Evolutionary conservation across 345 rosid genomes (phyloP).

Genomic region (Sonneratia alba): DNA sequence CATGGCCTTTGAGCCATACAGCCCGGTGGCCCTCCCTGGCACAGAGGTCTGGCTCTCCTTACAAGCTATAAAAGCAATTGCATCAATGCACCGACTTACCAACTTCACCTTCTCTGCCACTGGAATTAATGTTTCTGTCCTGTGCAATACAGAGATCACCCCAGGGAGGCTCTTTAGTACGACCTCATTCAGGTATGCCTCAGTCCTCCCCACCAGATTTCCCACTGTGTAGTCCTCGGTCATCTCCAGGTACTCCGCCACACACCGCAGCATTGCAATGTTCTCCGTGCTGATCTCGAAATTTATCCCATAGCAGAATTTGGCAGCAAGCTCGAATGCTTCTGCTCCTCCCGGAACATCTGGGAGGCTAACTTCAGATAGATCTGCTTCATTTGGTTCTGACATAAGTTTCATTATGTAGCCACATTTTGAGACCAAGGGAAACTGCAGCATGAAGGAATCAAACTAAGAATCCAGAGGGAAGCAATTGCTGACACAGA

Average conservation of each 20-base stretch:
- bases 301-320: slow-evolving; percentile 91
- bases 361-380: slow-evolving; percentile 37
- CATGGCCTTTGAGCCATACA: slow-evolving; percentile 23
- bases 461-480: background rate
- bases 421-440: slow-evolving; percentile 74
- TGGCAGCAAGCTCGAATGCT: slow-evolving; percentile 80
- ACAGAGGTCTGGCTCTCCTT: slow-evolving; percentile 53
- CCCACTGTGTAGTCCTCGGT: slow-evolving; percentile 69
- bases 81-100: slow-evolving; percentile 67
- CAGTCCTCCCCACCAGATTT: slow-evolving; percentile 59
- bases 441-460: slow-evolving; percentile 47
- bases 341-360: slow-evolving; percentile 66
- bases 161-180: slow-evolving; percentile 62
- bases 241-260: slow-evolving; percentile 85
- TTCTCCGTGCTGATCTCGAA: slow-evolving; percentile 73
- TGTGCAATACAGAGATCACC: slow-evolving; percentile 53
- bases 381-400: slow-evolving; percentile 51
- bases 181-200: slow-evolving; percentile 70
- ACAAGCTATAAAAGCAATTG: slow-evolving; percentile 64
- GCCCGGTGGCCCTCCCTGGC: slow-evolving; percentile 33
- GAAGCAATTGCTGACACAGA: too few relatives aligned
- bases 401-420: slow-evolving; percentile 55
- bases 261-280: slow-evolving; percentile 69
- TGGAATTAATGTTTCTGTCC: slow-evolving; percentile 43
- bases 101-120: slow-evolving; percentile 71